Evolutionary conservation across 805 yeast species (phyloP), one percentile per base, ranked within the genome.

Genomic region (Saturnispora besseyi): DNA sequence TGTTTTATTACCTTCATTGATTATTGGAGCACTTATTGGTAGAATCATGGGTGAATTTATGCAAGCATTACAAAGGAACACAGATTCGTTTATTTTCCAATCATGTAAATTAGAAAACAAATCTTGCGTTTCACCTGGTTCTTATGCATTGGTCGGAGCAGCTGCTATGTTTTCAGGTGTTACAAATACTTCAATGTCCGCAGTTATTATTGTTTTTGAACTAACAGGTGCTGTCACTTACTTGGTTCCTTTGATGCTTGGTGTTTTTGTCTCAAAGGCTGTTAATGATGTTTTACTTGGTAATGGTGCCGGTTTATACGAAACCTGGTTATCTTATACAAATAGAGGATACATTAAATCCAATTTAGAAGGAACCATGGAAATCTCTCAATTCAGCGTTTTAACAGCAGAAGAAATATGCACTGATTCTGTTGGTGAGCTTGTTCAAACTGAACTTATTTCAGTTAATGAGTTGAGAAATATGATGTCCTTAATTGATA

Each of bases 91-190:
- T 1, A 65, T 67, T 8, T 70, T 69, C 42, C 43, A 59, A 3
- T 62, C 67, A 18, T 74, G 78, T 53, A 76, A 50, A 65, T 75
- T 59, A 28, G 68, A 64, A 31, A 58, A 61, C 18, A 56, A 59
- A 24, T 57, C 71, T 50, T 81, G 93, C 57, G 80, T 87, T 9
- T 83, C 89, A 1, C 95, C 95, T 0, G 90, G 93, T 0, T 87
- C 90, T 0, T 88, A 87, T 60, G 95, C 95, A 0, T 84, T 87
- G 9, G 87, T 88, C 22, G 96, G 96, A 0, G 88, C 95, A 0
- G 95, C 89, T 0, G 75, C 95, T 1, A 84, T 86, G 49, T 70
- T 87, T 56, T 79, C 93, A 0, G 95, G 95, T 4, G 79, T 83
- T 13, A 86, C 96, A 3, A 79, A 87, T 55, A 76, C 87, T 67